phyloP scores from a whole-genome alignment of 1,284 basidiomycete species.

The Schizophyllum amplum region DNA sequence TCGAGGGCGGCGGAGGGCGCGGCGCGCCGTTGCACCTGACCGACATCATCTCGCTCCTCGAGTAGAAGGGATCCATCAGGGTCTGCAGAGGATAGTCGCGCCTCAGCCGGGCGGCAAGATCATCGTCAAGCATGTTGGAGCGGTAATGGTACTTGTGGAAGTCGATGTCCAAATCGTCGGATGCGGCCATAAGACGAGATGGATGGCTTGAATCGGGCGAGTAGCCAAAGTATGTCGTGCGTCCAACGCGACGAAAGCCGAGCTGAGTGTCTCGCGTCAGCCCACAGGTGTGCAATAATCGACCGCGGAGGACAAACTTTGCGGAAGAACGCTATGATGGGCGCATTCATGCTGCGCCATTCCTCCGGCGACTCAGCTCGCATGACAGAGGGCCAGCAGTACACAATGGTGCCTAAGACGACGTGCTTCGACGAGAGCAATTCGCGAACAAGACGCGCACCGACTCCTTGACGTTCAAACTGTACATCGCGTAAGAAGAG shows the following conservation, averaged over 20 bases:
- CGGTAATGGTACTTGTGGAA: neutral
- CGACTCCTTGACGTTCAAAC: conserved; percentile 6
- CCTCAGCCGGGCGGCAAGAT: neutral
- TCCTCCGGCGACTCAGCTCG: neutral
- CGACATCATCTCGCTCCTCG: neutral
- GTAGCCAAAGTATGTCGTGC: conserved; percentile 7
- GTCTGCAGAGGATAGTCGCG: neutral
- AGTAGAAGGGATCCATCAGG: neutral
- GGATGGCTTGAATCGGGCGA: conserved; percentile 7
- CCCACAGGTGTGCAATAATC: neutral
- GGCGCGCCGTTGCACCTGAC: neutral
- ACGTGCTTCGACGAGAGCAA: conserved; percentile 6
- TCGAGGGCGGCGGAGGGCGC: neutral
- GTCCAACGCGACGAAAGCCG: conserved; percentile 6
- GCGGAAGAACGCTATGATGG: conserved; percentile 8
- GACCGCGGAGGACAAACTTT: neutral
- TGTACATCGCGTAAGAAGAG: too few relatives aligned
- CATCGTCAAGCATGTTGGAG: neutral
- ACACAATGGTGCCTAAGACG: conserved; percentile 3
- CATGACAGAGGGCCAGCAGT: conserved; percentile 4
- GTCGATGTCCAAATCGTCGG: conserved; percentile 4
- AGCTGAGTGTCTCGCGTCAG: neutral
- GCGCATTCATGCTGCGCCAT: neutral
- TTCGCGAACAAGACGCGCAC: conserved; percentile 2
- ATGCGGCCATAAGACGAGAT: neutral